These are phyloP conservation scores for Sporothrix luriei DNA, from an alignment of 2,329 filamentous ascomycete genomes.

Conservation along the genomic window DNA sequence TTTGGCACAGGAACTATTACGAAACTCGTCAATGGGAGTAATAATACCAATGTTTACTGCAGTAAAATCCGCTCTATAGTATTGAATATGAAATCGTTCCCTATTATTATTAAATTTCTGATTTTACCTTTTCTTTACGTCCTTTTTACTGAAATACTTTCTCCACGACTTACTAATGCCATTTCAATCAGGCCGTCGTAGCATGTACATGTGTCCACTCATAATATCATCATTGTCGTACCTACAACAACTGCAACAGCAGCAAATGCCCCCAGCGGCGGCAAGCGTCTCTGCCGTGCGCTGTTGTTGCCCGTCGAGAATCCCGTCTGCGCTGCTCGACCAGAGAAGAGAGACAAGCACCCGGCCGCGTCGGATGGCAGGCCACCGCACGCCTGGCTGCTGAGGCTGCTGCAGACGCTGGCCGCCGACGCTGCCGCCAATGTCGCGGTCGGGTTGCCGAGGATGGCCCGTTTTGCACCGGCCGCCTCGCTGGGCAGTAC, in stretches of 20 bases:
- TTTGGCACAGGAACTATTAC: no score
- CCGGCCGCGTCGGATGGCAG: conserved; percentile 32
- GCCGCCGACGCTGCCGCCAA: conserved; percentile 28
- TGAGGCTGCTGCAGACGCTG: conserved; percentile 37
- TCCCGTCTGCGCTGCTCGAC: conserved; percentile 11
- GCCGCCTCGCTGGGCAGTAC: conserved; percentile 55
- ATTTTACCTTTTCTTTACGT: no score
- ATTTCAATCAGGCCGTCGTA: no score
- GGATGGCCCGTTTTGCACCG: background rate
- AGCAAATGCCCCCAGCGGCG: background rate
- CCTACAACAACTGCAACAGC: background rate
- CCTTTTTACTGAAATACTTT: no score
- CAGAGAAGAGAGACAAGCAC: conserved; percentile 29
- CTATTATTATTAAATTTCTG: no score
- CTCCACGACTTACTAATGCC: no score
- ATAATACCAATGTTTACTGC: no score
- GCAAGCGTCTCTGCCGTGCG: background rate
- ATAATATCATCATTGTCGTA: background rate
- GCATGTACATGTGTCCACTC: background rate
- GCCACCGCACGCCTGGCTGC: conserved; percentile 34
- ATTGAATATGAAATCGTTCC: no score
- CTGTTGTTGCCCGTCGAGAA: conserved; percentile 20
- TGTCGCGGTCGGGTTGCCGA: conserved; percentile 32
- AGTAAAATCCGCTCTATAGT: no score
- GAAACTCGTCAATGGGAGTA: no score